Base-by-base conservation (phyloP, 129 eudicot species). In the Helianthus tuberosus region DNA sequence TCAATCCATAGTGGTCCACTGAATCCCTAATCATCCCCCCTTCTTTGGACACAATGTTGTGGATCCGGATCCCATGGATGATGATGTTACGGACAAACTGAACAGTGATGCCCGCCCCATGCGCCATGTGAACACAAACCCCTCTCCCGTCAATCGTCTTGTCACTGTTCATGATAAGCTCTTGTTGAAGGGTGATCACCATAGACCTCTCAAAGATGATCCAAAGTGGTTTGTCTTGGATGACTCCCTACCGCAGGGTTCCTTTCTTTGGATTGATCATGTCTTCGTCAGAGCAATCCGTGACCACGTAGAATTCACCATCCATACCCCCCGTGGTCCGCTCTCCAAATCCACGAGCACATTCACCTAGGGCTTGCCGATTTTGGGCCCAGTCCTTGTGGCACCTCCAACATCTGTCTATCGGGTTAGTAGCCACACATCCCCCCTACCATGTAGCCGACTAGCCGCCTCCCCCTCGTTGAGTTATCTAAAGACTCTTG, bases 71-170 rank as follows among this genome's bases (percentile, higher is more conserved):
- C 49, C 86, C 85, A 54, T 91, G 97, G 48, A 91, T 65, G 64
- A 91, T 91, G 50, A 91, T 78, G 54, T 91, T 91, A 35, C 71
- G 72, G 6, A 86, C 82, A 60, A 80, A 91, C 35, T 91, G 97
- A 16, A 91, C 6, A 6, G 96, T 91, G 20, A 91, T 43, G 5
- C 97, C 97, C 0, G 90, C 93, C 0, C 97, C 97, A 53, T 77
- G 65, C 8, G 90, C 89, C 11, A 91, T 85, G 71, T 80, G 90
- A 32, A 91, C 91, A 14, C 81, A 46, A 15, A 36, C 83, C 55
- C 97, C 97, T 36, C 97, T 61, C 1, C 89, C 97, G 20, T 89
- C 96, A 11, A 91, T 86, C 3, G 97, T 91, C 83, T 91, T 91
- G 81, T 91, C 63, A 11, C 80, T 58, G 6, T 75, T 80, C 23